A percentile compares a stretch with the other conserved stretches of the same genome.
phyloP scores from a whole-genome alignment of 768 basidiomycete species.

The Lyophyllum semitale region DNA sequence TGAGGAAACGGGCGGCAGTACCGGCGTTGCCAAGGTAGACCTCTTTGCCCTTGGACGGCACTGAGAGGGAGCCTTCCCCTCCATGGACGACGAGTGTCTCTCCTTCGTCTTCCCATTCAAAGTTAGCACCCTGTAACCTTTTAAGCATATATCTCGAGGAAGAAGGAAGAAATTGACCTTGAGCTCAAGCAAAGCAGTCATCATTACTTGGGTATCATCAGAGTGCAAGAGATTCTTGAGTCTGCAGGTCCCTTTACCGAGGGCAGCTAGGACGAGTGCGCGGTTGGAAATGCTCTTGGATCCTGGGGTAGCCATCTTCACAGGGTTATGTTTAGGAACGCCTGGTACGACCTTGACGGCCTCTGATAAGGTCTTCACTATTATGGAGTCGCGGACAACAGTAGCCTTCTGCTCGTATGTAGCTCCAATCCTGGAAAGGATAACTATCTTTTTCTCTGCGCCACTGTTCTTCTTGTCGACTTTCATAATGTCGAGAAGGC shows the following conservation, averaged over 20 bases:
- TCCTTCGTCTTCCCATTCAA: constrained; percentile 94
- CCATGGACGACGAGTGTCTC: constrained; percentile 93
- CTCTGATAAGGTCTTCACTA: constrained; percentile 79
- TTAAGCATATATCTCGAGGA: constrained; percentile 3
- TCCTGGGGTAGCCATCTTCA: constrained; percentile 87
- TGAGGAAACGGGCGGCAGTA: constrained; percentile 96
- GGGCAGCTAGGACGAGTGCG: constrained; percentile 89
- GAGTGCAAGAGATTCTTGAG: constrained; percentile 92
- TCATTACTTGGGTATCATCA: constrained; percentile 99
- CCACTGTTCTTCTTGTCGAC: constrained; percentile 99
- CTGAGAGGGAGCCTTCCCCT: constrained; percentile 75
- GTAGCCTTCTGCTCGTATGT: constrained; percentile 93
- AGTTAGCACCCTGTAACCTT: constrained; percentile 74
- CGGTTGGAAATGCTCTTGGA: constrained; percentile 97
- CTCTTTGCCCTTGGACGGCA: constrained; percentile 81
- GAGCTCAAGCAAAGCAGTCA: constrained; percentile 87
- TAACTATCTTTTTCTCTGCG: constrained; percentile 88
- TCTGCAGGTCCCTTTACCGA: constrained; percentile 85
- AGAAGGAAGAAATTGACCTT: constrained; percentile 50
- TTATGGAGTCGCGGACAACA: constrained; percentile 77
- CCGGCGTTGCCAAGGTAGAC: constrained; percentile 97
- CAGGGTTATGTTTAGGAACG: constrained; percentile 57
- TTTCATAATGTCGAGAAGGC: constrained; percentile 89
- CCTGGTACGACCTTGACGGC: constrained; percentile 77
- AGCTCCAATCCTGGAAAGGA: constrained; percentile 87